These are phyloP conservation scores for Gossypium raimondii DNA, from an alignment of 345 rosid genomes.

Conservation along the genomic window DNA sequence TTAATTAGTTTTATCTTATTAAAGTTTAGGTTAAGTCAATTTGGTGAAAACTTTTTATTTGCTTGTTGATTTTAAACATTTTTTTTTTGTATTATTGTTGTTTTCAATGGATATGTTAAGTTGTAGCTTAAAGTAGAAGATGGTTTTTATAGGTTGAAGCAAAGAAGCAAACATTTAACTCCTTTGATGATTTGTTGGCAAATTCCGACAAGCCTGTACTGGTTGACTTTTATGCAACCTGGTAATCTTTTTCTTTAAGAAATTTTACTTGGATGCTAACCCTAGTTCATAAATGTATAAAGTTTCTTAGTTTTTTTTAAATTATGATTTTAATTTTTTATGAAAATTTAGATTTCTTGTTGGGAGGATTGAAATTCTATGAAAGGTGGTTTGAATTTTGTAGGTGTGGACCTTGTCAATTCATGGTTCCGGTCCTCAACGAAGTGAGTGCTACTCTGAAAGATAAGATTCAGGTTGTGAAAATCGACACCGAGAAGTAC, in stretches of 20 bases:
- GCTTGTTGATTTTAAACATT: neutral
- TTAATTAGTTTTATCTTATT: neutral
- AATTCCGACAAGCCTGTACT: conserved; percentile 69
- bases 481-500: conserved; percentile 93
- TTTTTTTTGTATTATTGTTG: neutral
- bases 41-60: neutral
- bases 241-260: conserved; percentile 29
- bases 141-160: conserved; percentile 44
- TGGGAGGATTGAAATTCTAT: neutral
- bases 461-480: conserved; percentile 68
- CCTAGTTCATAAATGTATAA: neutral
- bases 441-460: conserved; percentile 63
- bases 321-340: too few relatives aligned
- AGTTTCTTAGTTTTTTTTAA: neutral
- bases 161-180: conserved; percentile 69
- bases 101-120: neutral
- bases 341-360: neutral
- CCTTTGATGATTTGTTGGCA: conserved; percentile 66
- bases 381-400: conserved; percentile 6
- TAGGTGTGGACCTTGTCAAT: conserved; percentile 98
- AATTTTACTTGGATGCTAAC: neutral
- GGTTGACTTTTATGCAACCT: conserved; percentile 88
- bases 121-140: neutral
- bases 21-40: neutral
- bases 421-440: conserved; percentile 77